phyloP scores from a whole-genome alignment of 345 rosid species.

The Trapa incisa region DNA sequence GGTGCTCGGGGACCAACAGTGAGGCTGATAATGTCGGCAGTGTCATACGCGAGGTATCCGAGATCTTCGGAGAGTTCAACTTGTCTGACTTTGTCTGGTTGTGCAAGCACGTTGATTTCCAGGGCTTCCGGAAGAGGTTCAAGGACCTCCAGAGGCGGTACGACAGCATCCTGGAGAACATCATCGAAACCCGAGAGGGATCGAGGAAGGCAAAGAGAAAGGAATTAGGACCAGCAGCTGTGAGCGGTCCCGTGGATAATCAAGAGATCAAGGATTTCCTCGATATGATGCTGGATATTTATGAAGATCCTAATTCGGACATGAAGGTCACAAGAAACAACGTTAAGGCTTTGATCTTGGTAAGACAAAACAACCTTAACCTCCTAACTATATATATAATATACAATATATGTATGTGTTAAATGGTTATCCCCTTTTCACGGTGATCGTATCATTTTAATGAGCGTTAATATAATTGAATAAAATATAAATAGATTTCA shows the following conservation, averaged over 20 bases:
- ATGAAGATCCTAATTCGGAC: constrained; percentile 1
- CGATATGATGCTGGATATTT: constrained; percentile 1
- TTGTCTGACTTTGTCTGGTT: constrained; percentile 36
- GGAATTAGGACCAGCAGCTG: not conserved
- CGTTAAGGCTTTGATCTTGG: constrained; percentile 13
- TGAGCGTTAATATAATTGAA: too few species aligned
- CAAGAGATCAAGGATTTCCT: constrained; percentile 24
- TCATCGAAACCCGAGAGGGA: constrained; percentile 18
- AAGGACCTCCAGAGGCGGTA: constrained; percentile 19
- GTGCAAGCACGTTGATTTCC: constrained; percentile 23
- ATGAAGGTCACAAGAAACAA: constrained; percentile 5
- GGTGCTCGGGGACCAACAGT: constrained; percentile 20
- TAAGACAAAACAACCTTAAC: not conserved
- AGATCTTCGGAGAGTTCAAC: constrained; percentile 35
- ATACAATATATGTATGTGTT: too few species aligned
- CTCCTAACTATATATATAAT: too few species aligned
- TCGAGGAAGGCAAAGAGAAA: constrained; percentile 7
- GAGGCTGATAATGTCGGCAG: constrained; percentile 21
- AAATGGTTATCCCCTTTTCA: not conserved
- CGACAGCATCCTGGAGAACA: constrained; percentile 24
- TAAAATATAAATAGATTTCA: too few species aligned
- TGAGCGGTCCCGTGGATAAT: not conserved
- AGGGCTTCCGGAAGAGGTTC: constrained; percentile 22
- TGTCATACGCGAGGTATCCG: constrained; percentile 24
- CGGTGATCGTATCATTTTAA: not conserved